Evolutionary conservation across 176 grass and related monocot species (phyloP).

Genomic region (Eragrostis curvula): DNA sequence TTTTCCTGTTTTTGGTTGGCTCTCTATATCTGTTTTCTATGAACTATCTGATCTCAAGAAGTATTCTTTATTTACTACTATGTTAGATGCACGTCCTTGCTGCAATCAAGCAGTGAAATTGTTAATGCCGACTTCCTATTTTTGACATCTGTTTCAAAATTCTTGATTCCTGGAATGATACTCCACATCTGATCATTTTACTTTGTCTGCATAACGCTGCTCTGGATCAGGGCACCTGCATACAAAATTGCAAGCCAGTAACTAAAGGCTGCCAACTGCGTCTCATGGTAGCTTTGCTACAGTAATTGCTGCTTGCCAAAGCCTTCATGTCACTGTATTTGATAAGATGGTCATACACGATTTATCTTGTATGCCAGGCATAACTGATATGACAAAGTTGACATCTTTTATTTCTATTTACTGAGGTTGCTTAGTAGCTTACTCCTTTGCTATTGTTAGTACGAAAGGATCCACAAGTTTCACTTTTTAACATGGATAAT

Average conservation of each 20-base stretch:
- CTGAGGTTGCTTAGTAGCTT: background rate
- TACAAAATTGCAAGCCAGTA: background rate
- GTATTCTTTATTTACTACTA: background rate
- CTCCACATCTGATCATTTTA: background rate
- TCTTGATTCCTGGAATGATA: background rate
- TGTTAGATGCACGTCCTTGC: background rate
- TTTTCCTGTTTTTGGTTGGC: background rate
- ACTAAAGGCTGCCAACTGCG: background rate
- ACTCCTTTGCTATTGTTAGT: background rate
- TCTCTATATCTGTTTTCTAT: background rate
- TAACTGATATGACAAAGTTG: background rate
- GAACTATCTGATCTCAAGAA: background rate
- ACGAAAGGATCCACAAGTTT: background rate
- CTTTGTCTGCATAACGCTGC: background rate
- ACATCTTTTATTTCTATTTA: background rate
- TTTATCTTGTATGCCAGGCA: background rate
- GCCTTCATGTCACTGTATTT: background rate
- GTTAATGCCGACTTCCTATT: background rate
- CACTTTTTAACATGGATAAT: slow-evolving; percentile 21
- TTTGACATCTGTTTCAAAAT: background rate
- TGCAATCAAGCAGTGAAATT: background rate
- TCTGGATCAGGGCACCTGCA: background rate
- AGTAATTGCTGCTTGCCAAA: slow-evolving; percentile 24
- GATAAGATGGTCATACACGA: background rate
- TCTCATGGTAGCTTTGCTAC: background rate